Evolutionary conservation across 768 basidiomycete species (phyloP).

Genomic region (Suillus ampliporus): DNA sequence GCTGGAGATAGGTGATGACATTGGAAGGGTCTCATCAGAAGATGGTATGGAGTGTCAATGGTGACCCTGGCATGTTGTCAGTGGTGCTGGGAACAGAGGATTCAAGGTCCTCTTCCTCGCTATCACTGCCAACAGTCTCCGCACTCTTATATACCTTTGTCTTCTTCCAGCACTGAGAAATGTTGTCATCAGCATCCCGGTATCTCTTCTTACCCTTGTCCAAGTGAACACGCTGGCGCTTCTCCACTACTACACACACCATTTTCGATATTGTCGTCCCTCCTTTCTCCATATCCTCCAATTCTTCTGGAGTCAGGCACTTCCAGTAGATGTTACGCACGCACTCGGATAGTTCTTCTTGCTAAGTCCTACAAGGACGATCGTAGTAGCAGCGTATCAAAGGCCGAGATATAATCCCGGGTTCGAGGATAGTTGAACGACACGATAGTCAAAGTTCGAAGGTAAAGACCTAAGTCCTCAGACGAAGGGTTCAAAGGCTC

Average conservation of each 20-base stretch:
- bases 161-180: not conserved
- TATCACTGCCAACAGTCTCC: not conserved
- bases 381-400: no score
- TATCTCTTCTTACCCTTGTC: not conserved
- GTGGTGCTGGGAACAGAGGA: not conserved
- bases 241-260: not conserved
- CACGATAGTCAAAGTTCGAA: no score
- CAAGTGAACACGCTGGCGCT: not conserved
- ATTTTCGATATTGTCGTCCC: not conserved
- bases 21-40: no score
- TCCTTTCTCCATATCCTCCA: not conserved
- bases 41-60: no score
- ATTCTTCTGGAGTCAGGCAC: not conserved
- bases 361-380: no score
- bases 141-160: not conserved
- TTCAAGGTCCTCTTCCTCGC: not conserved
- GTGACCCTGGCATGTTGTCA: no score
- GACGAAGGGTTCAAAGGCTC: no score
- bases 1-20: no score
- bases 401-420: no score
- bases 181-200: not conserved
- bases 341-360: no score
- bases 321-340: slow-evolving; percentile 10
- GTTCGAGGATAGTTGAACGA: no score
- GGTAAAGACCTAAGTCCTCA: no score